Base-by-base conservation (phyloP, 2,329 filamentous ascomycete species). In the Zymoseptoria brevis region DNA sequence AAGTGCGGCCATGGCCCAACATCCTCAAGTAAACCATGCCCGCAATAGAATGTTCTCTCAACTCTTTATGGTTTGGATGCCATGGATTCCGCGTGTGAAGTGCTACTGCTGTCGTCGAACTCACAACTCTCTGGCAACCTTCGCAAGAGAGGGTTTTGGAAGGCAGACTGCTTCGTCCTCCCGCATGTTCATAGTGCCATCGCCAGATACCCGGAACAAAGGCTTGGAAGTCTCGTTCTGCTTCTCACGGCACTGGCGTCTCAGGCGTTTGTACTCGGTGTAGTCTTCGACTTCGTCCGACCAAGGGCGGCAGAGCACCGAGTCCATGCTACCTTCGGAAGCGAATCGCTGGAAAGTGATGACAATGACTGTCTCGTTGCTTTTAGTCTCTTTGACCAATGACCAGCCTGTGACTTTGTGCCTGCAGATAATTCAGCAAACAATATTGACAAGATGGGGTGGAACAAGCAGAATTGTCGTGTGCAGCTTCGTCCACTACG, bases 261-360 rank as follows among this genome's bases (percentile, higher is more conserved):
- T 69, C 7, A 77, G 60, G 1, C 75, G 74, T 63, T 80, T 80
- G 68, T 78, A 80, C 55, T 79, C 77, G 4, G 65, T 62, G 58
- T 79, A 80, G 56, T 80, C 78, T 60, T 80, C 78, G 5, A 78
- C 61, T 57, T 80, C 78, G 50, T 75, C 74, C 0, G 75, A 69
- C 13, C 69, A 72, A 0, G 78, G 78, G 29, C 73, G 73, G 49
- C 66, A 66, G 19, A 74, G 61, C 5, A 78, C 72, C 8, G 71
- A 65, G 7, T 72, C 68, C 66, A 77, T 72, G 9, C 71, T 62
- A 7, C 58, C 30, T 56, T 74, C 54, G 62, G 59, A 54, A 29
- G 63, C 53, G 0, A 69, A 64, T 8, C 77, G 71, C 51, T 72
- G 68, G 57, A 79, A 73, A 5, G 63, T 67, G 56, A 80, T 70